These are phyloP conservation scores for Asterionellopsis glacialis DNA, from an alignment of 108 stramenopile genomes.

Conservation along the genomic window DNA sequence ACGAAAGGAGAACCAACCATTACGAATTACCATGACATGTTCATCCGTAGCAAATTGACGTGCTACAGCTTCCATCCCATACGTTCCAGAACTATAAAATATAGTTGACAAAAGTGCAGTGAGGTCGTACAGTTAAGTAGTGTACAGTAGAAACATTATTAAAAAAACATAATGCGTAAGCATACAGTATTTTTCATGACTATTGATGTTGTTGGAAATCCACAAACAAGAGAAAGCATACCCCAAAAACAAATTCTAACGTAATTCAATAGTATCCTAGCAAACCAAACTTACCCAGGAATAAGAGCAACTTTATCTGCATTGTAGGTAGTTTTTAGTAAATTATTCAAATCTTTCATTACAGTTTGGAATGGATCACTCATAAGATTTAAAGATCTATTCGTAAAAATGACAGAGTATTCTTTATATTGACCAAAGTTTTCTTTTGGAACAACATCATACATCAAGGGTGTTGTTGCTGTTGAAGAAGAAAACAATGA, in stretches of 20 bases:
- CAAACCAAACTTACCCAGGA: slow-evolving; percentile 63
- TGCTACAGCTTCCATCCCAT: slow-evolving; percentile 88
- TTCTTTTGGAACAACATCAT: slow-evolving; percentile 52
- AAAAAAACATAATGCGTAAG: no score
- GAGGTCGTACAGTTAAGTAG: no score
- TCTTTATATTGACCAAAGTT: slow-evolving; percentile 75
- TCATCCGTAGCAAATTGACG: slow-evolving; percentile 89
- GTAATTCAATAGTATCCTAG: background rate
- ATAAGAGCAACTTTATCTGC: slow-evolving; percentile 88
- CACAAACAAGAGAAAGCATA: no score
- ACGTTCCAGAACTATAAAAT: slow-evolving; percentile 68
- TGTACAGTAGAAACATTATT: no score
- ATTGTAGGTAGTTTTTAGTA: slow-evolving; percentile 84
- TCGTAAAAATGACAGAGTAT: slow-evolving; percentile 90
- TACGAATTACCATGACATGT: slow-evolving; percentile 89
- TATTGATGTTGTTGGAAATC: no score
- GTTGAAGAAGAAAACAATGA: background rate
- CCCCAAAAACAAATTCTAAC: no score
- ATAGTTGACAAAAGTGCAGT: no score
- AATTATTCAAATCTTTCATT: slow-evolving; percentile 82
- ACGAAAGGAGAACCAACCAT: slow-evolving; percentile 90
- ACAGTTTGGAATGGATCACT: slow-evolving; percentile 85
- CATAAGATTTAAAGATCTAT: slow-evolving; percentile 90
- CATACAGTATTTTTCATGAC: no score
- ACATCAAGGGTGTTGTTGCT: slow-evolving; percentile 8